A percentile compares a stretch with the other conserved stretches of the same genome.
Conservation (phyloP, 345 rosid species). For the Euphorbia lathyris region DNA sequence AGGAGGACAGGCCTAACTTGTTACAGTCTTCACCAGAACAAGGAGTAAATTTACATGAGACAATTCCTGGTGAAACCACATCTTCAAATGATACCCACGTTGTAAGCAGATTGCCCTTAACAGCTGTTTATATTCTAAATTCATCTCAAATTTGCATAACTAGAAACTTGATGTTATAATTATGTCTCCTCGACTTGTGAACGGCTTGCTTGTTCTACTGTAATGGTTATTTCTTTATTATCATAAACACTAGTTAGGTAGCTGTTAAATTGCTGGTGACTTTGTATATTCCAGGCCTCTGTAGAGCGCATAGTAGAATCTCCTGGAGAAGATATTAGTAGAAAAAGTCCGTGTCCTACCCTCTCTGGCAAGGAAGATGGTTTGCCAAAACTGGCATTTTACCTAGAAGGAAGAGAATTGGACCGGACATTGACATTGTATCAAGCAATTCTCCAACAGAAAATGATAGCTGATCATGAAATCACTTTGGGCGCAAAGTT, state of each 20-base stretch:
- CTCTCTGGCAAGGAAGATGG: constrained; percentile 33
- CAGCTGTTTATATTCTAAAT: not conserved
- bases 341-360: constrained; percentile 24
- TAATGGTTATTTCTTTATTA: not conserved
- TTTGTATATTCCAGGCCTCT: constrained; percentile 35
- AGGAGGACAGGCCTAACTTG: constrained; percentile 36
- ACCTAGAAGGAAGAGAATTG: constrained; percentile 60
- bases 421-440: constrained; percentile 55
- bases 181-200: not conserved
- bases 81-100: constrained; percentile 18
- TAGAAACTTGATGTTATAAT: not conserved
- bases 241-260: not conserved
- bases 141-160: constrained; percentile 1
- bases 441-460: constrained; percentile 77
- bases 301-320: constrained; percentile 25
- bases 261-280: not conserved
- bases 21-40: constrained; percentile 32
- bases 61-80: no score
- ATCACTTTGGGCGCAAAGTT: constrained; percentile 41
- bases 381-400: constrained; percentile 51
- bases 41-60: no score
- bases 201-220: not conserved
- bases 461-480: constrained; percentile 53
- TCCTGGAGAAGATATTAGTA: constrained; percentile 24
- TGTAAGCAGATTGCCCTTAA: constrained; percentile 29